Evolutionary conservation across 345 rosid genomes (phyloP).

Genomic region (Arabidopsis arenosa): DNA sequence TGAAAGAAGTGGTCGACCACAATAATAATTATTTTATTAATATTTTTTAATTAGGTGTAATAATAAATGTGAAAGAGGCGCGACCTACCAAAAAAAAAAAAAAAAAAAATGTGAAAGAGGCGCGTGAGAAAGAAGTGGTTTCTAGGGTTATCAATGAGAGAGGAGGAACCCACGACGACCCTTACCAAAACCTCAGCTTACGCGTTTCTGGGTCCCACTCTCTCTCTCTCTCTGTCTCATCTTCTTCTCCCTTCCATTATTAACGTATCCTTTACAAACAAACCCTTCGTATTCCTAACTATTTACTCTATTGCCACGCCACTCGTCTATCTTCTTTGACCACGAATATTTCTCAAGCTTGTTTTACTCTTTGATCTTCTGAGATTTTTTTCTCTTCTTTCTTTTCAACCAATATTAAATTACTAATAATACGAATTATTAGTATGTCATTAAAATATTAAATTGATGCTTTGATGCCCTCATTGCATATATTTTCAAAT

Average conservation of each 20-base stretch:
- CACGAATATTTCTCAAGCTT: not conserved
- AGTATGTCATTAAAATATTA: too few species aligned
- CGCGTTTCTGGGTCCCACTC: conserved; percentile 40
- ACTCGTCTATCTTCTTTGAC: conserved; percentile 38
- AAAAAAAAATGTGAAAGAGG: conserved; percentile 19
- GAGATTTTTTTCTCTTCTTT: not conserved
- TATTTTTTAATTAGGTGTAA: not conserved
- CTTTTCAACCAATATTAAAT: not conserved
- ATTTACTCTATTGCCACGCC: conserved; percentile 27
- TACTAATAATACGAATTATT: not conserved
- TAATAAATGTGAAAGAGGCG: conserved; percentile 26
- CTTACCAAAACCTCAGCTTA: conserved; percentile 27
- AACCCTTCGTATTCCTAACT: not conserved
- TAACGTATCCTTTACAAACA: not conserved
- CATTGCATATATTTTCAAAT: too few species aligned
- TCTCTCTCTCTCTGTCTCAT: conserved; percentile 5
- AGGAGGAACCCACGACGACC: conserved; percentile 42
- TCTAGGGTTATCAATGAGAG: not conserved
- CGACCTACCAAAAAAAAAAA: too few species aligned
- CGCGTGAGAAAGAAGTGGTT: conserved; percentile 39
- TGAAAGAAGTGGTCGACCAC: conserved; percentile 43
- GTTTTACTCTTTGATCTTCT: not conserved
- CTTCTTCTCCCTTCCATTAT: conserved; percentile 23
- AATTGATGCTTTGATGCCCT: too few species aligned
- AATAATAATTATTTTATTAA: not conserved